Evolutionary conservation across 371 early-diverging fungal genomes (phyloP).

Genomic region (Astathelohania contejeani): DNA sequence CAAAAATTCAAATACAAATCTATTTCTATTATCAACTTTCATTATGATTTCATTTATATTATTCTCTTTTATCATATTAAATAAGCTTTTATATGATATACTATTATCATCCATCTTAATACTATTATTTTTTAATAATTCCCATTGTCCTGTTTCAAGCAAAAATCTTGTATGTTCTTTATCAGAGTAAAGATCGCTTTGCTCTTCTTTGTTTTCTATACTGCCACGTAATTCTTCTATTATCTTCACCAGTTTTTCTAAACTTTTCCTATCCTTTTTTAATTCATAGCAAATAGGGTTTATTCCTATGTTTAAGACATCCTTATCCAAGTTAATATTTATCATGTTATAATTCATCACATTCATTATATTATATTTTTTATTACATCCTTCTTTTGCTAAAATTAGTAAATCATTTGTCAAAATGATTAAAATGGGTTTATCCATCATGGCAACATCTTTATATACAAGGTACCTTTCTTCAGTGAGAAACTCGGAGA

Average conservation of each 20-base stretch:
- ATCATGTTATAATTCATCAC: slow-evolving; percentile 19
- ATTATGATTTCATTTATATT: not conserved
- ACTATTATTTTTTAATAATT: slow-evolving; percentile 2
- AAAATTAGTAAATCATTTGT: slow-evolving; percentile 41
- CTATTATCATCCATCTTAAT: not conserved
- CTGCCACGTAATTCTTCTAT: slow-evolving; percentile 15
- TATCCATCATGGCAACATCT: slow-evolving; percentile 15
- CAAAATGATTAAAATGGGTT: slow-evolving; percentile 14
- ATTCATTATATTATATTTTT: slow-evolving; percentile 26
- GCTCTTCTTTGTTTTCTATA: slow-evolving; percentile 1
- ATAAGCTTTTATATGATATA: too few species aligned
- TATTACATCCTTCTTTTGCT: slow-evolving; percentile 11
- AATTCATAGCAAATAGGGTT: slow-evolving; percentile 10
- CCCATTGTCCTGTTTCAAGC: slow-evolving; percentile 25
- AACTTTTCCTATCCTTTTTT: slow-evolving; percentile 4
- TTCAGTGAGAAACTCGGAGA: slow-evolving; percentile 15
- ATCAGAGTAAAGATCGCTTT: not conserved
- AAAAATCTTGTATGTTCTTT: slow-evolving; percentile 16
- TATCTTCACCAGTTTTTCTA: slow-evolving; percentile 14
- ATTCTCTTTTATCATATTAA: not conserved
- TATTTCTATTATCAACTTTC: slow-evolving; percentile 1
- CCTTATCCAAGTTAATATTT: slow-evolving; percentile 3
- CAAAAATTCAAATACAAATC: slow-evolving; percentile 16
- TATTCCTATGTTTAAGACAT: slow-evolving; percentile 2
- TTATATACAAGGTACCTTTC: slow-evolving; percentile 19